Conservation (phyloP, 1,139 yeast genomes). For the Yamadazyma conglobata region DNA sequence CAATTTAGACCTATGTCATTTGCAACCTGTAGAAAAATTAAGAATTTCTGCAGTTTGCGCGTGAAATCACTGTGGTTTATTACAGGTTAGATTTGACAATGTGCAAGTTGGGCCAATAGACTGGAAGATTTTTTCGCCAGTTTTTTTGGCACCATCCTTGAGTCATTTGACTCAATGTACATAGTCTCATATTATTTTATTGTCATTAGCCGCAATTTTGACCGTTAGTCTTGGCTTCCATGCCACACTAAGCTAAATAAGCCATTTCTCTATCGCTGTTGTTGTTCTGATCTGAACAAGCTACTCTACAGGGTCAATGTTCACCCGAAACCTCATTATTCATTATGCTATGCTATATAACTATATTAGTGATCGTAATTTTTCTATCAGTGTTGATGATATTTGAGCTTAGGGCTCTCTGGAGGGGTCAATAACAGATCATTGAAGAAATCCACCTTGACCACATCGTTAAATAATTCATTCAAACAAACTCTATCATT, state of each 20-base stretch:
- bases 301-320: no score
- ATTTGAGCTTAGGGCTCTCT: slow-evolving; percentile 10
- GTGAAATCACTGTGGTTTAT: slow-evolving; percentile 4
- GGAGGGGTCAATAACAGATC: slow-evolving; percentile 21
- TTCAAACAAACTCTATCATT: slow-evolving; percentile 54
- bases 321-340: not conserved
- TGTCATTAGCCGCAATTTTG: no score
- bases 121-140: no score
- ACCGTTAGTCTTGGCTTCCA: no score
- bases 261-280: no score
- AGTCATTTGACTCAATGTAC: slow-evolving; percentile 1
- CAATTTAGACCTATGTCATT: slow-evolving; percentile 1
- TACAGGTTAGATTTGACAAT: slow-evolving; percentile 1
- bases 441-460: slow-evolving; percentile 38
- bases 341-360: not conserved
- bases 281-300: no score
- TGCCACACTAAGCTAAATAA: no score
- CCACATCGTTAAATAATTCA: slow-evolving; percentile 41
- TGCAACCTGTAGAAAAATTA: slow-evolving; percentile 2
- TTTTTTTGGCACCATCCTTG: no score
- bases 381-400: not conserved
- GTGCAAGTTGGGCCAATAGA: not conserved
- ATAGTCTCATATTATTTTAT: no score
- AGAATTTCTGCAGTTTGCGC: not conserved
- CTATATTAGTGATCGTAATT: not conserved